Evolutionary conservation across 192 early-diverging fungal genomes (phyloP).

Genomic region (Umbelopsis sp.): DNA sequence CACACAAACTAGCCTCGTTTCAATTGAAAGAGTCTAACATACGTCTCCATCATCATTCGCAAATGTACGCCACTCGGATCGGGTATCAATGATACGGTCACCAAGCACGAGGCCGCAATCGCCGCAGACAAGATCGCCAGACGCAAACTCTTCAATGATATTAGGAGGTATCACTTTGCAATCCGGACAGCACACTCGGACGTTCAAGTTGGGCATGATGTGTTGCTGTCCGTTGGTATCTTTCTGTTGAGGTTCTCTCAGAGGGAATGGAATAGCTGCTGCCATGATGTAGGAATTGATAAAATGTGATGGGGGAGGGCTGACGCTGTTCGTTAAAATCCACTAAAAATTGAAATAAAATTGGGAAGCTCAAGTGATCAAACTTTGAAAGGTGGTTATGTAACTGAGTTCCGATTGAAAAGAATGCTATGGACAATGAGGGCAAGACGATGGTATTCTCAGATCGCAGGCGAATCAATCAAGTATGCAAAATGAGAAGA

Average conservation of each 20-base stretch:
- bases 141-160: conserved; percentile 89
- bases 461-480: too few relatives aligned
- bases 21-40: conserved; percentile 14
- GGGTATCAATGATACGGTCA: conserved; percentile 89
- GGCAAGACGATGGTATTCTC: too few relatives aligned
- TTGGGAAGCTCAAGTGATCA: neutral
- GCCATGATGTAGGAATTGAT: neutral
- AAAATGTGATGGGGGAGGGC: neutral
- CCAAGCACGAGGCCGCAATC: conserved; percentile 89
- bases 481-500: too few relatives aligned
- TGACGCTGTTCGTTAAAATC: neutral
- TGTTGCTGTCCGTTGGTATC: conserved; percentile 23
- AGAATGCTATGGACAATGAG: neutral
- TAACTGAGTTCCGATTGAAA: neutral
- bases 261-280: conserved; percentile 24
- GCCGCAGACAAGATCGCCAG: conserved; percentile 89
- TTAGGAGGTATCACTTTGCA: conserved; percentile 80
- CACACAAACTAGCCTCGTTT: neutral
- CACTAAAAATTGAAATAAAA: neutral
- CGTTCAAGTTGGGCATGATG: conserved; percentile 53
- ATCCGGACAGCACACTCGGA: conserved; percentile 69
- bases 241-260: conserved; percentile 20
- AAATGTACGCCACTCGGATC: conserved; percentile 97
- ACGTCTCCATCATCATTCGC: conserved; percentile 85
- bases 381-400: neutral